phyloP scores from a whole-genome alignment of 305 asterid species.

The Fraxinus velutina region DNA sequence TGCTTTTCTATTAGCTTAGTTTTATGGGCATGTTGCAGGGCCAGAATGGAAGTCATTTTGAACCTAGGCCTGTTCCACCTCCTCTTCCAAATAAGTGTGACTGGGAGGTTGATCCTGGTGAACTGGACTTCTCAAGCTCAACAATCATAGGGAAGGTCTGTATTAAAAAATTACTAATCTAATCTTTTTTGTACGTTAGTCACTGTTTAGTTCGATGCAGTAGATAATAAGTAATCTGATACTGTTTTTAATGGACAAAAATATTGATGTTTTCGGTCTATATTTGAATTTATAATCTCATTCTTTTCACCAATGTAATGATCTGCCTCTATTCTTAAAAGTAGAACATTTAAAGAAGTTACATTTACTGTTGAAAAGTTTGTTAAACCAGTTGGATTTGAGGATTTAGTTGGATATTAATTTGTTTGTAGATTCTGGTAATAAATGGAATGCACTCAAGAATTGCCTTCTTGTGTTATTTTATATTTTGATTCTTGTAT shows the following conservation, averaged over 20 bases:
- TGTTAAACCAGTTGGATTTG: background rate
- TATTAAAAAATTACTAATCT: conserved; percentile 7
- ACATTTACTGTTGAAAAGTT: background rate
- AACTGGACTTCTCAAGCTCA: conserved; percentile 79
- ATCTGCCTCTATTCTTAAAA: conserved; percentile 8
- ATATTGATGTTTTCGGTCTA: background rate
- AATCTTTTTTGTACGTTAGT: conserved; percentile 15
- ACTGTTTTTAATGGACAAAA: conserved; percentile 6
- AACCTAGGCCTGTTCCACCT: conserved; percentile 83
- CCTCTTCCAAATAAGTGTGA: conserved; percentile 95
- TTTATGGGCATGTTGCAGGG: conserved; percentile 52
- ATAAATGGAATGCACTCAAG: background rate
- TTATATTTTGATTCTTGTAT: background rate
- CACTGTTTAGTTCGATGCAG: conserved; percentile 5
- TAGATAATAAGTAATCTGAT: background rate
- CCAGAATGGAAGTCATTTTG: conserved; percentile 95
- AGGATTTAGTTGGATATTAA: background rate
- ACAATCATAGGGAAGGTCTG: conserved; percentile 78
- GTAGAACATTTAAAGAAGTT: background rate
- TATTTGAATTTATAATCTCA: background rate
- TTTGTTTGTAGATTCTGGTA: background rate
- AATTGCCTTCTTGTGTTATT: background rate
- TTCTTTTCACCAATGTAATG: background rate
- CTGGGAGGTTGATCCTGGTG: conserved; percentile 92
- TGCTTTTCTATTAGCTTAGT: conserved; percentile 2